These are phyloP conservation scores for Sarcomyxa edulis DNA, from an alignment of 768 basidiomycete species.

Conservation along the genomic window DNA sequence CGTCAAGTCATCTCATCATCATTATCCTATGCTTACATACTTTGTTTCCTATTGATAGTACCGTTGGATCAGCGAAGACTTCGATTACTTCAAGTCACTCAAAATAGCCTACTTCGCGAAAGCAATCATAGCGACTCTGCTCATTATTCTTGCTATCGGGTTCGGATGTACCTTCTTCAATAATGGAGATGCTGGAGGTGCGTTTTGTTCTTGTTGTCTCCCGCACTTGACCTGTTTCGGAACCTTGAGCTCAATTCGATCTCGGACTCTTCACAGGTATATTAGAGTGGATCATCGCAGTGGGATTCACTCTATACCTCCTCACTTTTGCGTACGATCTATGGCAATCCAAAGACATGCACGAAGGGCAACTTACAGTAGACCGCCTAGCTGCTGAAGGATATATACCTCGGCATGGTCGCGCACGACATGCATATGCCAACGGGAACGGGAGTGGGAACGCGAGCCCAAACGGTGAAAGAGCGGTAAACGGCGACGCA, in stretches of 20 bases:
- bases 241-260: constrained; percentile 1
- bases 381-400: too few species aligned
- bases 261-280: constrained; percentile 33
- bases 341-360: constrained; percentile 49
- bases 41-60: constrained; percentile 33
- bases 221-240: not conserved
- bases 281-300: constrained; percentile 70
- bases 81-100: constrained; percentile 35
- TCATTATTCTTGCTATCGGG: constrained; percentile 58
- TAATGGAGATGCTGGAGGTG: constrained; percentile 46
- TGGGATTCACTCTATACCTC: constrained; percentile 70
- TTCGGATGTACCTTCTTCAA: constrained; percentile 51
- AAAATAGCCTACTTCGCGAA: constrained; percentile 55
- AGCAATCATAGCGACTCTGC: constrained; percentile 48
- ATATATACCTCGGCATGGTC: too few species aligned
- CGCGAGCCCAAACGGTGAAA: too few species aligned
- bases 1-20: constrained; percentile 9
- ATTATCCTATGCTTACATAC: not conserved
- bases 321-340: constrained; percentile 72
- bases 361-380: too few species aligned
- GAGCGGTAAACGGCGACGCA: too few species aligned
- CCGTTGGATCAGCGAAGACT: constrained; percentile 60
- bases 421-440: too few species aligned
- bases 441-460: too few species aligned
- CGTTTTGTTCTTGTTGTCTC: constrained; percentile 9